A percentile compares a stretch with the other conserved stretches of the same genome.
phyloP scores from a whole-genome alignment of 164 flowering plant genomes.

The Magnolia changhungtana region DNA sequence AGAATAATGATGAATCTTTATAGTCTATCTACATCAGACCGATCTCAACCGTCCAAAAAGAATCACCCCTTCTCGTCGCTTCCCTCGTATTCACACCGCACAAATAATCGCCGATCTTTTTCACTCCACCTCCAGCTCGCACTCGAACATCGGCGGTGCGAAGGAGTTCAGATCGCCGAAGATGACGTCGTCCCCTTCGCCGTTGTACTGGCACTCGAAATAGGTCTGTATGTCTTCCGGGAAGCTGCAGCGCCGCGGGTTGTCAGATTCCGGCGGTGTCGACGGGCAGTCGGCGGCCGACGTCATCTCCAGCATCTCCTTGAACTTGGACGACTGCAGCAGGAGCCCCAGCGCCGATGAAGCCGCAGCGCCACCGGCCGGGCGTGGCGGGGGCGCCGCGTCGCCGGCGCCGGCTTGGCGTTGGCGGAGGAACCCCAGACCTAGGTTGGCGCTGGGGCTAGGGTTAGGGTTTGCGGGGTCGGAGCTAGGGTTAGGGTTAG shows the following conservation, averaged over 20 bases:
- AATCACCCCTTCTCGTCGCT: background rate
- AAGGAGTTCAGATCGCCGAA: conserved; percentile 26
- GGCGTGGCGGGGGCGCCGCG: conserved; percentile 2
- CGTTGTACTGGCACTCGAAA: conserved; percentile 43
- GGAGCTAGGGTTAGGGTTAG: conserved; percentile 10
- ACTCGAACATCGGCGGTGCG: conserved; percentile 3
- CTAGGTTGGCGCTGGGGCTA: conserved; percentile 8
- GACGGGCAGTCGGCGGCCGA: conserved; percentile 32
- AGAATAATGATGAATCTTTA: background rate
- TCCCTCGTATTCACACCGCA: background rate
- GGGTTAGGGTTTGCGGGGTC: conserved; percentile 1
- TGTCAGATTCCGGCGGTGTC: conserved; percentile 29
- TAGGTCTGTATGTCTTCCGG: conserved; percentile 69
- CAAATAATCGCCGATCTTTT: background rate
- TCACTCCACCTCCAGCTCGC: conserved; percentile 6
- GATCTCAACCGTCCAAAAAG: conserved; percentile 1
- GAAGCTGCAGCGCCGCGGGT: conserved; percentile 41
- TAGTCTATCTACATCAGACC: background rate
- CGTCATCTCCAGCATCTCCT: conserved; percentile 64
- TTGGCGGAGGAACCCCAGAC: conserved; percentile 17
- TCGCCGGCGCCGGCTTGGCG: conserved; percentile 6
- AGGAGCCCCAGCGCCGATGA: conserved; percentile 56
- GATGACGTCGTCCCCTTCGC: conserved; percentile 36
- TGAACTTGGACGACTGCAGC: conserved; percentile 59
- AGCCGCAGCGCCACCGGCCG: conserved; percentile 13